phyloP scores from a whole-genome alignment of 2,329 filamentous ascomycete genomes.

The Diplodia seriata region DNA sequence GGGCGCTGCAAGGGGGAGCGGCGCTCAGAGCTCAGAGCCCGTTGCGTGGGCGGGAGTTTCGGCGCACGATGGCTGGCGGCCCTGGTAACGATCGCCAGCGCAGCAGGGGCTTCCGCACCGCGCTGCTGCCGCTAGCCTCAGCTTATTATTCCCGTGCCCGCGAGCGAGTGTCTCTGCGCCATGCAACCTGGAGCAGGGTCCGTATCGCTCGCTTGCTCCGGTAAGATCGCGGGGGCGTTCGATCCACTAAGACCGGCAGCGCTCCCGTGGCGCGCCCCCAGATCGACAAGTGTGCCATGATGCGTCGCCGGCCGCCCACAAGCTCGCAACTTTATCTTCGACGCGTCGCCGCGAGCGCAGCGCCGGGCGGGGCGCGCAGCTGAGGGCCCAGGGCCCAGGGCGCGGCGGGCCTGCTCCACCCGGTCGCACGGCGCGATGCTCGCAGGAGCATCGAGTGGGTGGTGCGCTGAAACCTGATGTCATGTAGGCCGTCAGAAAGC shows the following conservation, averaged over 20 bases:
- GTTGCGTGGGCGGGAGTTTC: background rate
- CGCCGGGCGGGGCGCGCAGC: background rate
- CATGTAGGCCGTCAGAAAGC: constrained; percentile 1
- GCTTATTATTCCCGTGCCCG: constrained; percentile 6
- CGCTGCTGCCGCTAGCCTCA: constrained; percentile 11
- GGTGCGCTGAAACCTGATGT: constrained; percentile 15
- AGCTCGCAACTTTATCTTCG: background rate
- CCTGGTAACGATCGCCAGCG: constrained; percentile 8
- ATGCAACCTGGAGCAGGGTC: constrained; percentile 18
- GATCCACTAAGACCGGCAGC: constrained; percentile 9
- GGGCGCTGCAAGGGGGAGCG: background rate
- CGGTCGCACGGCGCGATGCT: background rate
- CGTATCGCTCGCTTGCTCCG: background rate
- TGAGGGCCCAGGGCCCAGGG: no score
- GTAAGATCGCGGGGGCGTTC: constrained; percentile 19
- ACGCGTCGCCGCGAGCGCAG: background rate
- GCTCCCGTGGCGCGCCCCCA: constrained; percentile 15
- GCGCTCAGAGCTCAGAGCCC: background rate
- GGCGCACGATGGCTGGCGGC: constrained; percentile 6
- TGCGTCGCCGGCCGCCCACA: background rate
- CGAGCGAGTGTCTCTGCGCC: constrained; percentile 12
- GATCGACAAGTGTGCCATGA: constrained; percentile 1
- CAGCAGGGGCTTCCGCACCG: constrained; percentile 20
- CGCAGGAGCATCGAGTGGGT: background rate
- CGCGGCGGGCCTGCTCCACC: background rate